Evolutionary conservation across 2,329 filamentous ascomycete genomes (phyloP).

Genomic region (Rutstroemia sydowiana): DNA sequence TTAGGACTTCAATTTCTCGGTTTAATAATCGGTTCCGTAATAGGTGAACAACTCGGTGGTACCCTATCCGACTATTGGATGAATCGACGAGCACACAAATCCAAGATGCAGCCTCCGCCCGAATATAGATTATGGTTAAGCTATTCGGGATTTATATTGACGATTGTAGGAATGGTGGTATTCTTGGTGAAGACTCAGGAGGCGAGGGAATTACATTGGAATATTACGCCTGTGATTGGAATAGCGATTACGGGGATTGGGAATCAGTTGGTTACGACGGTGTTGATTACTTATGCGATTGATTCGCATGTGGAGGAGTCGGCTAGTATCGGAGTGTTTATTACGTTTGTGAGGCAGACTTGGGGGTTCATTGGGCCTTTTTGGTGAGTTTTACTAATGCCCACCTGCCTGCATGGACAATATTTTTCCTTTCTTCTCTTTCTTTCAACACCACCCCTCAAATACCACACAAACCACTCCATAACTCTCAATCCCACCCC

Average conservation of each 20-base stretch:
- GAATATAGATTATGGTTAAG: constrained; percentile 52
- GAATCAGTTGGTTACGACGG: constrained; percentile 49
- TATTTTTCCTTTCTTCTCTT: too few species aligned
- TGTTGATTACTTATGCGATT: constrained; percentile 37
- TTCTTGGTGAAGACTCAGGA: constrained; percentile 45
- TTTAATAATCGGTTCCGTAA: constrained; percentile 47
- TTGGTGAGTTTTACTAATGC: too few species aligned
- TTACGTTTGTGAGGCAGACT: constrained; percentile 47
- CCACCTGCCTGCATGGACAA: too few species aligned
- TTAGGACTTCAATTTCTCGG: constrained; percentile 51
- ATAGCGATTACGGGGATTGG: constrained; percentile 44
- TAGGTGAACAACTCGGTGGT: constrained; percentile 52
- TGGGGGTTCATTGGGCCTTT: constrained; percentile 38
- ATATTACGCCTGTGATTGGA: constrained; percentile 49
- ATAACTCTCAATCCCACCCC: too few species aligned
- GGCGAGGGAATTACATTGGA: constrained; percentile 39
- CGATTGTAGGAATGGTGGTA: constrained; percentile 44
- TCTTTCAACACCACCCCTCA: too few species aligned
- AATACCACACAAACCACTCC: too few species aligned
- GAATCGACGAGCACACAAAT: constrained; percentile 33
- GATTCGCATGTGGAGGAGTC: constrained; percentile 48
- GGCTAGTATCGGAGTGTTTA: constrained; percentile 49
- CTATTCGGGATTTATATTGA: constrained; percentile 44
- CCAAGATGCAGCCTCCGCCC: constrained; percentile 30
- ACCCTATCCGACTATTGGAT: constrained; percentile 47